Base-by-base conservation (phyloP, 2,329 filamentous ascomycete genomes). In the Claviceps monticola region DNA sequence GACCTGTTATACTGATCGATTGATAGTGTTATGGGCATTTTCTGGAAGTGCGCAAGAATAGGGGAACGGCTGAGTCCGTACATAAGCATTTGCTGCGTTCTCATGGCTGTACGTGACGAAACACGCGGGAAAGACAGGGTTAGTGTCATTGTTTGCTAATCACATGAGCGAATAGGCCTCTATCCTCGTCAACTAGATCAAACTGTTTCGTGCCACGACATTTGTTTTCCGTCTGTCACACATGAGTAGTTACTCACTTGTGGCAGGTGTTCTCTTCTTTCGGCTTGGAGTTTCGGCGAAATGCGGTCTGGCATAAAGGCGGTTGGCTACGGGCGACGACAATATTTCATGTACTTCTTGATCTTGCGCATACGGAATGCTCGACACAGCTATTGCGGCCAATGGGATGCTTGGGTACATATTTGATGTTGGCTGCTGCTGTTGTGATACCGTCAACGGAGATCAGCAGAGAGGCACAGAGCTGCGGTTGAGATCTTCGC, bases 11-110 rank as follows among this genome's bases (percentile, higher is more conserved):
- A 50, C 48, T 52, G 38, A 49, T 46, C 4, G 3, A 6, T 9
- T 23, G 23, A 52, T 58, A 89, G 85, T 14, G 71, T 88, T 49
- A 80, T 88, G 60, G 88, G 88, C 50, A 84, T 95, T 56, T 94
- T 97, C 66, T 98, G 93, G 93, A 96, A 97, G 71, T 89, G 82
- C 57, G 93, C 93, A 26, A 78, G 93, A 57, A 82, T 98, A 65
- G 93, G 93, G 39, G 93, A 98, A 73, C 74, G 93, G 57, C 67
- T 98, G 58, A 96, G 89, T 66, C 93, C 93, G 43, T 97, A 97
- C 68, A 88, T 98, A 61, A 94, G 88, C 71, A 74, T 97, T 65
- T 94, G 88, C 67, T 97, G 91, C 66, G 75, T 96, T 36, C 69
- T 88, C 61, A 97, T 98, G 90, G 93, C 93, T 58, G 93, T 96